Base-by-base conservation (phyloP, 78 protist genomes). In the Dictyostelium brefeldianum region DNA sequence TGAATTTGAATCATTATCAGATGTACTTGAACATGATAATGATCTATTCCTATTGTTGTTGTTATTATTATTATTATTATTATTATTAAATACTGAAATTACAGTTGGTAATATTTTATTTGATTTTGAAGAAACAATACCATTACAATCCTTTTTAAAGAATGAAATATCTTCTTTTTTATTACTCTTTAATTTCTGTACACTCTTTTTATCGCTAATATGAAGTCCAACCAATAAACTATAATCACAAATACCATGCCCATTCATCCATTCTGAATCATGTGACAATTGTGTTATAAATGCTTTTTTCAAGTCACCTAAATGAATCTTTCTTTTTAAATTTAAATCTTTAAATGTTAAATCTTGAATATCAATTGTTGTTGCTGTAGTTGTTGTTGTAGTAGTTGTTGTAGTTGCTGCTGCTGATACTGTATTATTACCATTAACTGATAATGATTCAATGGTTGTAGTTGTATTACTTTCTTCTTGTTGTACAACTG, bases 341-440 rank as follows among this genome's bases (percentile, higher is more conserved):
- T 93, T 93, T 51, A 93, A 71, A 46, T 93, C 96, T 57, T 93
- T 93, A 14, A 93, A 67, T 14, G 92, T 80, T 22, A 31, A 81
- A n/a, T 48, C 54, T 15, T 65, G 51, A 2, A 43, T 25, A 17
- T 70, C 56, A 41, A 36, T 41, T 62, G 65, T 69, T 43, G 46
- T n/a, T 31, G 53, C 25, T 43, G 53, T 71, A 43, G 53, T 7
- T 43, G 2, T 4, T 71, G 17, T 11, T 41, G 46, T 5, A 12
- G 5, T 11, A 43, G 47, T 15, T 18, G 22, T 4, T 20, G 53
- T 17, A 43, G 20, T 17, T 71, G 53, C 18, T 71, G 47, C 2
- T 20, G 53, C 6, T 15, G 15, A 6, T 65, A 41, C 43, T 3
- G 43, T 36, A 36, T 36, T 59, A 18, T 17, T 18, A 59, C 29